These are phyloP conservation scores for Fulvia fulva DNA, from an alignment of 2,329 filamentous ascomycete species.

Conservation along the genomic window DNA sequence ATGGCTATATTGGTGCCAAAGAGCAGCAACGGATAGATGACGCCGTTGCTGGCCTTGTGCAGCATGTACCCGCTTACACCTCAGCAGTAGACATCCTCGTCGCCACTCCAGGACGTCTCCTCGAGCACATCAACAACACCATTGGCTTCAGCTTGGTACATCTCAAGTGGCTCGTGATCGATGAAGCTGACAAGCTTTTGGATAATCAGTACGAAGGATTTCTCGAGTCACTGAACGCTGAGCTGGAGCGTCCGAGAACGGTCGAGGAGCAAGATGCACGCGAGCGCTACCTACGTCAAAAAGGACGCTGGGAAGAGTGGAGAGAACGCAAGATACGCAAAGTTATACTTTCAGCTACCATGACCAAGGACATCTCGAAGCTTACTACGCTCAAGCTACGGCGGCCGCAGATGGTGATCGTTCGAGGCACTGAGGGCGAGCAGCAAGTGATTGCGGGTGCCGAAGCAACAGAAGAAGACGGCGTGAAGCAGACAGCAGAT, in stretches of 20 bases:
- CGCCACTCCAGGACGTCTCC: constrained; percentile 84
- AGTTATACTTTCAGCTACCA: constrained; percentile 83
- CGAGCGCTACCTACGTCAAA: constrained; percentile 23
- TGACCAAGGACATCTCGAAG: constrained; percentile 81
- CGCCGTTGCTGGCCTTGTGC: constrained; percentile 45
- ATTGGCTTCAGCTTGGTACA: constrained; percentile 74
- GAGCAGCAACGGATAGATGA: constrained; percentile 35
- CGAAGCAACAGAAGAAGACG: constrained; percentile 13
- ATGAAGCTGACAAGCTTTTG: constrained; percentile 88
- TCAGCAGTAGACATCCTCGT: constrained; percentile 84
- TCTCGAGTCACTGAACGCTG: constrained; percentile 23
- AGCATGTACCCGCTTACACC: constrained; percentile 61
- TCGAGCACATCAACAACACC: constrained; percentile 84
- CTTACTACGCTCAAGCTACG: constrained; percentile 68
- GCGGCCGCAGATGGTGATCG: constrained; percentile 70
- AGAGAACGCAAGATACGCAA: constrained; percentile 59
- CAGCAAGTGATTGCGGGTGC: constrained; percentile 34
- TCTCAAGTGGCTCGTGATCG: constrained; percentile 83
- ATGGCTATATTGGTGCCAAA: constrained; percentile 16
- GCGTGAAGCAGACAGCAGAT: constrained; percentile 30
- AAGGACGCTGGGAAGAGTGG: constrained; percentile 36
- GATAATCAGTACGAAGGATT: constrained; percentile 55
- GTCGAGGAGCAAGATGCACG: constrained; percentile 25
- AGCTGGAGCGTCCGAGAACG: constrained; percentile 18
- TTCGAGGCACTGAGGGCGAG: constrained; percentile 53